Conservation (phyloP, 306 rosid genomes). For the Castanea crenata region DNA sequence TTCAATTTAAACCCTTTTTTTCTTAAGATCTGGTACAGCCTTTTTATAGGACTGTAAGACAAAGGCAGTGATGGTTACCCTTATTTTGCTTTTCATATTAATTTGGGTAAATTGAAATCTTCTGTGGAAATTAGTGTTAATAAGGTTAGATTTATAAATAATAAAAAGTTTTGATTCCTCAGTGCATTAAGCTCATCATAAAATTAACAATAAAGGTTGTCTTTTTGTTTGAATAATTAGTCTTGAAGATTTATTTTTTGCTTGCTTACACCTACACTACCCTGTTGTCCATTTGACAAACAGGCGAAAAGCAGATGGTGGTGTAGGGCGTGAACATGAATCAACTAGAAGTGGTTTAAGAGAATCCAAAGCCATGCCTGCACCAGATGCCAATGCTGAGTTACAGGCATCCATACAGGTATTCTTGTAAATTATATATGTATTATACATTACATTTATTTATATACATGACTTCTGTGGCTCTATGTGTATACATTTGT, state of each 20-base stretch:
- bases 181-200: not conserved
- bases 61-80: not conserved
- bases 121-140: not conserved
- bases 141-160: not conserved
- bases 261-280: conserved; percentile 10
- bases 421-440: conserved; percentile 5
- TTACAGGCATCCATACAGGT: conserved; percentile 55
- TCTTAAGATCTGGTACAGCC: conserved; percentile 13
- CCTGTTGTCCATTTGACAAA: conserved; percentile 25
- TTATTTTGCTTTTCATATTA: conserved; percentile 1
- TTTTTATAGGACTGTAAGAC: conserved; percentile 5
- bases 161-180: not conserved
- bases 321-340: conserved; percentile 42
- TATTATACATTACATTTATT: conserved; percentile 5
- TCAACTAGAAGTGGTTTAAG: conserved; percentile 26
- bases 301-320: conserved; percentile 44
- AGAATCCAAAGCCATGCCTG: conserved; percentile 52
- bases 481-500: not conserved
- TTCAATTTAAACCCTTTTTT: conserved; percentile 4
- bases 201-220: not conserved
- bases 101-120: not conserved
- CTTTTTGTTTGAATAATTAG: conserved; percentile 8
- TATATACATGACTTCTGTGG: not conserved
- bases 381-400: conserved; percentile 50
- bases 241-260: not conserved